Evolutionary conservation across 169 alveolate species (phyloP).

Genomic region (Theileria luwenshuni): DNA sequence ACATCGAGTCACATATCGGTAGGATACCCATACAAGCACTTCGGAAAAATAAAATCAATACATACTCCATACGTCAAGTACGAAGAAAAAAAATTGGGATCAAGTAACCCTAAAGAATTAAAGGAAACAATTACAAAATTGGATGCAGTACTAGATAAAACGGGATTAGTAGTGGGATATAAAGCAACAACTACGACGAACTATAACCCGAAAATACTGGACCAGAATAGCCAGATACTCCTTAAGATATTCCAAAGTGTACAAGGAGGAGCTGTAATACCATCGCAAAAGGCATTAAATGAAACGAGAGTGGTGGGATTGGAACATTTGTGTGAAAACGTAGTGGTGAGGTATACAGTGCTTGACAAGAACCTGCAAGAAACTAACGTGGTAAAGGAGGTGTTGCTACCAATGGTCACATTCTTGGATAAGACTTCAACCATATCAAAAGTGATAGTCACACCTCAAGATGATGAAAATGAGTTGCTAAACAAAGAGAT

Average conservation of each 20-base stretch:
- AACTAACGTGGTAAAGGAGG: constrained; percentile 1
- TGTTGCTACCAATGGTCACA: constrained; percentile 40
- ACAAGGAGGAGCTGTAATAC: constrained; percentile 35
- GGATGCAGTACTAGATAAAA: constrained; percentile 22
- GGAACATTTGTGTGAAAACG: constrained; percentile 61
- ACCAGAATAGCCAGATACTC: constrained; percentile 27
- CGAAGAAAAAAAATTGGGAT: constrained; percentile 5
- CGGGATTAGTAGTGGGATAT: constrained; percentile 39
- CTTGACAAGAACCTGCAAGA: constrained; percentile 58
- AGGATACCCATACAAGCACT: constrained; percentile 65
- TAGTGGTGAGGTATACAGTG: constrained; percentile 46
- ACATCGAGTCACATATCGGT: constrained; percentile 30
- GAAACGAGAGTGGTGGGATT: constrained; percentile 14
- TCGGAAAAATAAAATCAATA: constrained; percentile 55
- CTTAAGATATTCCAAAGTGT: constrained; percentile 22
- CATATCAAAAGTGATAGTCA: background rate
- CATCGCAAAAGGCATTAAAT: constrained; percentile 27
- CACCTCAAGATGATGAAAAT: background rate
- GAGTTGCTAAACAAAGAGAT: constrained; percentile 33
- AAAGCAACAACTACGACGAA: constrained; percentile 14
- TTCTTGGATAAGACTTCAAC: constrained; percentile 31
- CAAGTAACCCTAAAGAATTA: constrained; percentile 36
- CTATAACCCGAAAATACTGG: constrained; percentile 1
- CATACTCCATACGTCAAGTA: constrained; percentile 58
- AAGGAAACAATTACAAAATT: constrained; percentile 13